These are phyloP conservation scores for Stramenopiles sp. DNA, from an alignment of 352 stramenopile genomes.

Conservation along the genomic window DNA sequence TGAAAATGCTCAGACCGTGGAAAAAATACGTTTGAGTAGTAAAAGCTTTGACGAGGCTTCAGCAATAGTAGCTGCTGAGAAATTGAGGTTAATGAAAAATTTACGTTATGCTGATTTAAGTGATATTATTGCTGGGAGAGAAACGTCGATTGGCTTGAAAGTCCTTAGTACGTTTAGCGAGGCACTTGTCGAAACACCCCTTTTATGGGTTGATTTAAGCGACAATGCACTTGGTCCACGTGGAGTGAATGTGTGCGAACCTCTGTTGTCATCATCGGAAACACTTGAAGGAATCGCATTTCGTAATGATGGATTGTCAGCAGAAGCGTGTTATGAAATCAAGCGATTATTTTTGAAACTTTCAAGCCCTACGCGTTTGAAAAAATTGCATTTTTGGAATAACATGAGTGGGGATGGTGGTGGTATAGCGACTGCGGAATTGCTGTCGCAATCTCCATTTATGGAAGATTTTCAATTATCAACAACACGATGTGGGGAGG, in stretches of 20 bases:
- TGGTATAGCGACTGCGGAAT: conserved; percentile 49
- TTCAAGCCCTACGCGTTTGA: conserved; percentile 46
- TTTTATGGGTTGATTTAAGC: conserved; percentile 68
- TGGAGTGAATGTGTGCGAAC: conserved; percentile 64
- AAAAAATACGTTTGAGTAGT: conserved; percentile 17
- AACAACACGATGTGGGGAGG: conserved; percentile 56
- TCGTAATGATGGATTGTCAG: conserved; percentile 82
- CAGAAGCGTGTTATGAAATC: conserved; percentile 51
- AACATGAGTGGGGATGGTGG: conserved; percentile 87
- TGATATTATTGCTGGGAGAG: conserved; percentile 68
- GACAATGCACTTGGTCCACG: conserved; percentile 86
- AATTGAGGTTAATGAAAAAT: conserved; percentile 9
- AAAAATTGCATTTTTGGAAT: conserved; percentile 86
- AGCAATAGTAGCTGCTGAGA: conserved; percentile 9
- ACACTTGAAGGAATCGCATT: conserved; percentile 62
- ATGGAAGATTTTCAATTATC: conserved; percentile 77
- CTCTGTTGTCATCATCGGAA: conserved; percentile 45
- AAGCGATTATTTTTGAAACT: conserved; percentile 39
- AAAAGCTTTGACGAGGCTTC: conserved; percentile 18
- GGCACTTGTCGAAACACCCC: conserved; percentile 39
- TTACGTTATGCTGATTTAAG: conserved; percentile 54
- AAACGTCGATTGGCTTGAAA: conserved; percentile 59
- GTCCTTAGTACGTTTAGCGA: conserved; percentile 53
- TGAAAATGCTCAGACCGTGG: too few species aligned
- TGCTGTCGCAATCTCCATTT: conserved; percentile 53